A percentile compares a stretch with the other conserved stretches of the same genome.
Conservation (phyloP, 805 yeast species). For the Cyberlindnera maclurae region DNA sequence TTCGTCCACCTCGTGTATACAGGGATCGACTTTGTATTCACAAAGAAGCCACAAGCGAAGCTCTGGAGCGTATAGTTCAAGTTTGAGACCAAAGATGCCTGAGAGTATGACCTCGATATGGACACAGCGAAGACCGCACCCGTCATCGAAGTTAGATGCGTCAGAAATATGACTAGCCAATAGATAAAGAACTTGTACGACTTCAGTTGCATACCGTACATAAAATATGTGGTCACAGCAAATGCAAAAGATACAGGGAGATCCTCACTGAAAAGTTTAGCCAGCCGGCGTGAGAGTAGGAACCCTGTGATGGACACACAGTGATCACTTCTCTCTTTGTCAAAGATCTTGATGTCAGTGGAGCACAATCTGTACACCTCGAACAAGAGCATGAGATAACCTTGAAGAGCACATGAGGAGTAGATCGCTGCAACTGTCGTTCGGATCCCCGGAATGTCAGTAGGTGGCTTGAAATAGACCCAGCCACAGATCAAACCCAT, state of each 20-base stretch:
- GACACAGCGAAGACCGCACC: constrained; percentile 38
- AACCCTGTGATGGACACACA: constrained; percentile 64
- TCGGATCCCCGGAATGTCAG: constrained; percentile 54
- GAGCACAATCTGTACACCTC: constrained; percentile 54
- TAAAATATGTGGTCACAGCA: constrained; percentile 61
- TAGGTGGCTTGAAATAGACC: constrained; percentile 63
- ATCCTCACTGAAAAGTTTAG: constrained; percentile 67
- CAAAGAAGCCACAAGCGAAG: constrained; percentile 77
- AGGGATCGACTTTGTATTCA: constrained; percentile 66
- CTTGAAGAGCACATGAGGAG: constrained; percentile 45
- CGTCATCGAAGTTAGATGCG: constrained; percentile 50
- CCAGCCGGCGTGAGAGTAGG: constrained; percentile 57
- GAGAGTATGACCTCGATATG: constrained; percentile 20
- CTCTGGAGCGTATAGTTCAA: constrained; percentile 42
- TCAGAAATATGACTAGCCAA: constrained; percentile 51
- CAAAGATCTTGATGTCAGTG: constrained; percentile 50
- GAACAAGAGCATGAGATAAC: constrained; percentile 48
- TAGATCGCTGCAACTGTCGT: constrained; percentile 48
- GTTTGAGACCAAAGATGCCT: constrained; percentile 19
- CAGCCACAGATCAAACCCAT: constrained; percentile 49
- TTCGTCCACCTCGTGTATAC: constrained; percentile 84
- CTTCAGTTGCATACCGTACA: constrained; percentile 61
- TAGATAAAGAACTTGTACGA: constrained; percentile 48
- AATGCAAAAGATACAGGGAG: constrained; percentile 52
- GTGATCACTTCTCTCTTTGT: constrained; percentile 66